A percentile compares a stretch with the other conserved stretches of the same genome.
phyloP scores from a whole-genome alignment of 768 basidiomycete species.

The Lactarius pseudohatsudake region DNA sequence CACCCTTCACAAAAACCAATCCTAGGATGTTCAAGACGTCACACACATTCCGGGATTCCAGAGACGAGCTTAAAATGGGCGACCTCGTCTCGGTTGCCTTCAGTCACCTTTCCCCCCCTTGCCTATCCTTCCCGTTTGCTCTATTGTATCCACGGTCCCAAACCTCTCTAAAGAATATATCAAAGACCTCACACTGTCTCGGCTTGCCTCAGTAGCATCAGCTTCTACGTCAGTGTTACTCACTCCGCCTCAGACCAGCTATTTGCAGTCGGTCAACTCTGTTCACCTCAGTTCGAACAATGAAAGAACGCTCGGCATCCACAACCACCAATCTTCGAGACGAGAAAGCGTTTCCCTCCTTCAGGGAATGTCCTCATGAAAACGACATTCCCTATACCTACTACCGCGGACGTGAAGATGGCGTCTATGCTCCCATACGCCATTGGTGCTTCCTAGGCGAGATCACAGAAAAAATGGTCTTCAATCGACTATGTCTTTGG shows the following conservation, averaged over 20 bases:
- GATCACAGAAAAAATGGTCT: not conserved
- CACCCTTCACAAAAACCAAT: too few relatives aligned
- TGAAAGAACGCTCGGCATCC: not conserved
- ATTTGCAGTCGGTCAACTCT: not conserved
- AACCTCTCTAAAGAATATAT: too few relatives aligned
- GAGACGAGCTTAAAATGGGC: too few relatives aligned
- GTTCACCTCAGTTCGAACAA: not conserved
- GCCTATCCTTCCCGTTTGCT: too few relatives aligned
- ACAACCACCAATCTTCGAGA: not conserved
- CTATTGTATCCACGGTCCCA: too few relatives aligned
- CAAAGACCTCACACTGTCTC: too few relatives aligned
- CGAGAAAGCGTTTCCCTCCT: not conserved
- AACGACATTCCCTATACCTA: not conserved
- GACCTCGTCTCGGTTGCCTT: too few relatives aligned
- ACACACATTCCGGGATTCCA: too few relatives aligned
- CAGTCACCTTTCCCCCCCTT: too few relatives aligned
- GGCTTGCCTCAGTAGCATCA: too few relatives aligned
- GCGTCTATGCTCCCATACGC: not conserved
- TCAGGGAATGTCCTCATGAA: not conserved
- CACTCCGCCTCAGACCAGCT: not conserved
- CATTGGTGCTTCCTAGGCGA: conserved; percentile 1
- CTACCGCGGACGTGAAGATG: not conserved
- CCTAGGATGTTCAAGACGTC: too few relatives aligned
- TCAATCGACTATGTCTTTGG: not conserved
- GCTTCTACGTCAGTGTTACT: too few relatives aligned